Evolutionary conservation across 2,329 filamentous ascomycete species (phyloP), one percentile per base, ranked within the genome.

Genomic region (Purpureocillium lavendulum): DNA sequence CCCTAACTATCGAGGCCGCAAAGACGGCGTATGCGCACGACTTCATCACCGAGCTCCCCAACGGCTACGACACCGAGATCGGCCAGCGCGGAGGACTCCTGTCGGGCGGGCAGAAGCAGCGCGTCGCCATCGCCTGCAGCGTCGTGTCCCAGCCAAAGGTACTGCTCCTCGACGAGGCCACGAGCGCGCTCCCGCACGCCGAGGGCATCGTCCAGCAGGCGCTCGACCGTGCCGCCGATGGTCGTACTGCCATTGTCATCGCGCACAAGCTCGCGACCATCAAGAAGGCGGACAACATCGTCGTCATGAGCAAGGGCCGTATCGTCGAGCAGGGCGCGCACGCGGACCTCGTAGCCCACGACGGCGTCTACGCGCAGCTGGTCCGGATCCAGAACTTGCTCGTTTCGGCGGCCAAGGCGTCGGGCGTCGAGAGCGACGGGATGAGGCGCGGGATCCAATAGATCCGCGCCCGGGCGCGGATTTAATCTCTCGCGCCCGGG

Each of bases 11-110:
- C 17, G 59, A 66, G 21, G 72, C 72, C 3, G 70, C 68, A 34
- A 58, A 59, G 36, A 61, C 67, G 45, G 67, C 71, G 1, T 73
- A 67, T 53, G 71, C 71, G 5, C 61, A 71, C 39, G 67, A 70
- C 12, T 75, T 75, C 43, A 70, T 75, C 31, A 48, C 57, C 4
- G 56, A 62, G 21, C 57, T 75, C 0, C 70, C 72, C 2, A 45
- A 62, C 42, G 73, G 58, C 4, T 64, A 65, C 48, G 64, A 73
- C 2, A 80, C 80, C 0, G 61, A 67, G 7, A 75, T 83, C 7
- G 80, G 80, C 6, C 74, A 82, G 48, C 69, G 71, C 10, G 80
- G 80, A 2, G 73, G 77, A 28, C 73, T 79, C 38, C 61, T 84
- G 1, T 80, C 75, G 21, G 21, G 21, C 21, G 73, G 73, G 0